phyloP scores from a whole-genome alignment of 1,284 basidiomycete genomes.

The Leccinum griseonigrum region DNA sequence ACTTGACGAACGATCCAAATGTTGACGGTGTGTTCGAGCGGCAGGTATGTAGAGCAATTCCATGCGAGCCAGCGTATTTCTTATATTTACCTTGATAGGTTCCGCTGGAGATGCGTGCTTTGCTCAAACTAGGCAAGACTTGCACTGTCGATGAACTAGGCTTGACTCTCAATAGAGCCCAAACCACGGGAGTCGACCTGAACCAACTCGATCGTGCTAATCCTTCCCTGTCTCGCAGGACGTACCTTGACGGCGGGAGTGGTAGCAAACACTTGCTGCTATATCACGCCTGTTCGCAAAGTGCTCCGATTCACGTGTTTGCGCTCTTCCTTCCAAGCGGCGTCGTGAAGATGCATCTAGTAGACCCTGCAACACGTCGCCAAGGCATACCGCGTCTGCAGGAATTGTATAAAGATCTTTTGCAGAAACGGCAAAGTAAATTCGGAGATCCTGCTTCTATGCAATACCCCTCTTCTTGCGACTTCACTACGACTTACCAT shows the following conservation, averaged over 20 bases:
- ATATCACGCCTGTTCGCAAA: slow-evolving; percentile 83
- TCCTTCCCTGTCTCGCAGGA: slow-evolving; percentile 57
- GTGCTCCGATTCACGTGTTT: slow-evolving; percentile 84
- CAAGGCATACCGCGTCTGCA: slow-evolving; percentile 80
- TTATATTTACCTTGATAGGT: slow-evolving; percentile 47
- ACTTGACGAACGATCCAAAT: slow-evolving; percentile 91
- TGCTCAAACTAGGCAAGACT: slow-evolving; percentile 83
- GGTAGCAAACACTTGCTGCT: slow-evolving; percentile 85
- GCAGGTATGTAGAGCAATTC: slow-evolving; percentile 52
- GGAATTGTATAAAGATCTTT: slow-evolving; percentile 66
- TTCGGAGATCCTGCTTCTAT: slow-evolving; percentile 50
- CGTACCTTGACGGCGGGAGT: slow-evolving; percentile 76
- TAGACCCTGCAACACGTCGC: slow-evolving; percentile 84
- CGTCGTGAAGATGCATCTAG: slow-evolving; percentile 79
- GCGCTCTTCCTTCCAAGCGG: slow-evolving; percentile 83
- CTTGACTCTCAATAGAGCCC: slow-evolving; percentile 81
- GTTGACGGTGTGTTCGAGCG: slow-evolving; percentile 96
- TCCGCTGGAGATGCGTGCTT: slow-evolving; percentile 80
- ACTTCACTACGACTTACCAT: slow-evolving; percentile 79
- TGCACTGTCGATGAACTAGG: slow-evolving; percentile 70
- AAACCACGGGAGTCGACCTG: slow-evolving; percentile 86
- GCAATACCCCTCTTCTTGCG: slow-evolving; percentile 68
- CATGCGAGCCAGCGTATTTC: neutral
- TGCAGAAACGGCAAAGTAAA: slow-evolving; percentile 43
- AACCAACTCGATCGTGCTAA: slow-evolving; percentile 72